Evolutionary conservation across 129 eudicot genomes (phyloP), one percentile per base, ranked within the genome.

Genomic region (Kitagawia praeruptora): DNA sequence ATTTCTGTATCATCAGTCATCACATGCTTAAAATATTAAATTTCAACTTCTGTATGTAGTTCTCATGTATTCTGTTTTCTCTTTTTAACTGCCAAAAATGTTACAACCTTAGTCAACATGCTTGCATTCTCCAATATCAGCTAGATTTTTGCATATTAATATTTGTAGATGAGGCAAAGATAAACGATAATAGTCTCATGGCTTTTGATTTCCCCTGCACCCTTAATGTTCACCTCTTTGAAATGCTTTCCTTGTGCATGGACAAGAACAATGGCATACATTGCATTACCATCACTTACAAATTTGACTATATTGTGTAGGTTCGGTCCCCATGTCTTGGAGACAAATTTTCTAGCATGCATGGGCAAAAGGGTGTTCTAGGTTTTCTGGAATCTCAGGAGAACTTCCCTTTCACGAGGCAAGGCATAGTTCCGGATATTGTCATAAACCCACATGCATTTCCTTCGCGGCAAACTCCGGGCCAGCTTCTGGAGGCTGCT

Each of bases 271-370:
- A 38, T 12, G 40, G 39, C 7, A 70, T 69, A 45, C 13, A 12
- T 53, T 53, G 40, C 64, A 13, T 73, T 70, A n/a, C 69, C 34
- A n/a, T 46, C 75, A 37, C 10, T 77, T 58, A 53, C 47, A 6
- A 23, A 53, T 81, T 14, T n/a, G 66, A 61, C 21, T 44, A 21
- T 45, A n/a, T 78, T 73, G 75, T 83, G 67, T 84, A 95, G 98
- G 96, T 95, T 80, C 97, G 98, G 16, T 74, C 91, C 5, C 96
- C 98, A 11, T 90, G 90, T 76, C 97, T 94, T 21, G 98, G 98
- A 14, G 98, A 91, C 79, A 94, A 94, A 77, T 94, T 94, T 40
- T 91, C 98, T 3, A 91, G 97, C 83, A 91, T 94, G 98, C 98
- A 94, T 41, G 98, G 98, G 56, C 98, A 94, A 74, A 94, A 94